These are phyloP conservation scores for Lachnellula subtilissima DNA, from an alignment of 2,329 filamentous ascomycete genomes.

Conservation along the genomic window DNA sequence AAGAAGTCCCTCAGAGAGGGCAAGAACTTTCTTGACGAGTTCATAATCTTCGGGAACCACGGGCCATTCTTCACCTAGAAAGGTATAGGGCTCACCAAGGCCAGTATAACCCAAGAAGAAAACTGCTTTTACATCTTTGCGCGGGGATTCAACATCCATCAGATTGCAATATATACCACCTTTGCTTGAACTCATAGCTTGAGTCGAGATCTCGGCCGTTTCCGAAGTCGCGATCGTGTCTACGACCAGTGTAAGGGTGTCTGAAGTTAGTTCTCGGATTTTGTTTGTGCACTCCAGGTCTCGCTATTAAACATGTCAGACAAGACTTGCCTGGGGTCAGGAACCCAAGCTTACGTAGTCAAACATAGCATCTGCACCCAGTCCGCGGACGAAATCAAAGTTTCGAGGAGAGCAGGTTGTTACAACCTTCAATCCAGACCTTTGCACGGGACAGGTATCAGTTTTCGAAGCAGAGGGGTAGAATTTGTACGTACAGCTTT, in stretches of 20 bases:
- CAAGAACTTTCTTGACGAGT: constrained; percentile 33
- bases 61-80: constrained; percentile 12
- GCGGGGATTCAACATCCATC: constrained; percentile 21
- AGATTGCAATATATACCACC: constrained; percentile 51
- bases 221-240: constrained; percentile 18
- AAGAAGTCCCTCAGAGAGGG: constrained; percentile 31
- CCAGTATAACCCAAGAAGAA: constrained; percentile 37
- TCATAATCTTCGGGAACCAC: constrained; percentile 28
- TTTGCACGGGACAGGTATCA: constrained; percentile 4
- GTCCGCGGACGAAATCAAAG: constrained; percentile 39
- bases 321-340: not conserved
- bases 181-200: constrained; percentile 14
- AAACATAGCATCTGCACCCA: constrained; percentile 44
- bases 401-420: constrained; percentile 43
- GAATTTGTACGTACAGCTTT: constrained; percentile 30
- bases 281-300: constrained; percentile 37
- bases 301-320: constrained; percentile 16
- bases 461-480: no score
- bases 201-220: constrained; percentile 15
- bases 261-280: constrained; percentile 40
- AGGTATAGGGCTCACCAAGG: constrained; percentile 32
- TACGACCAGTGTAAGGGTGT: constrained; percentile 25
- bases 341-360: constrained; percentile 36
- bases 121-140: constrained; percentile 26
- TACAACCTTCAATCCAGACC: constrained; percentile 32